Evolutionary conservation across 1,139 yeast genomes (phyloP).

Genomic region (Pichia sp.): DNA sequence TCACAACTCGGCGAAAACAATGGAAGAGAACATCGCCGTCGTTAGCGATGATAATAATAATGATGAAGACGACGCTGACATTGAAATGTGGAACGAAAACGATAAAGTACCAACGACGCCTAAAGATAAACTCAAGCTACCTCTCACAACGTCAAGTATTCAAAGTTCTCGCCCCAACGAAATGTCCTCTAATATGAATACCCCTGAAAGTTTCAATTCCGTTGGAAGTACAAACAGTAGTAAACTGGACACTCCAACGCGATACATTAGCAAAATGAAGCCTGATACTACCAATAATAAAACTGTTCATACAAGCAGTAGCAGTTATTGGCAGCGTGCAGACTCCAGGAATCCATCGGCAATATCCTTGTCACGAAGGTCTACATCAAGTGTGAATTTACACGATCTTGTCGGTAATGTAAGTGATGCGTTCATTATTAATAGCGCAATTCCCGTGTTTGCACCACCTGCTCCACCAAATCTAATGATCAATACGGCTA

Average conservation of each 20-base stretch:
- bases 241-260: conserved; percentile 17
- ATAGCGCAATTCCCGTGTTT: conserved; percentile 6
- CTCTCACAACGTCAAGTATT: conserved; percentile 4
- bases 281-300: conserved; percentile 1
- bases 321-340: conserved; percentile 18
- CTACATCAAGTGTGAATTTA: conserved; percentile 5
- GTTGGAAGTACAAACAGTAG: conserved; percentile 2
- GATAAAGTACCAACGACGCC: conserved; percentile 28
- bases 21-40: too few relatives aligned
- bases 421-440: neutral
- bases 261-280: conserved; percentile 10
- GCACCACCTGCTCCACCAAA: conserved; percentile 10
- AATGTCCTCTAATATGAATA: conserved; percentile 4
- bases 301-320: conserved; percentile 1
- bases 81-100: conserved; percentile 8
- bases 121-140: conserved; percentile 11
- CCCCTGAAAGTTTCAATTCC: conserved; percentile 10
- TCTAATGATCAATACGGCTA: neutral
- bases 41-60: conserved; percentile 3
- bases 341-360: conserved; percentile 14
- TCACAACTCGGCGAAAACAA: too few relatives aligned
- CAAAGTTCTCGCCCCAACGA: neutral
- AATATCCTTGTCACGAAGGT: conserved; percentile 4
- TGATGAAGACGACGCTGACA: conserved; percentile 4
- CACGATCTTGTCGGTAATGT: conserved; percentile 8